Base-by-base conservation (phyloP, 2,329 filamentous ascomycete species). In the Pseudogymnoascus sp. region DNA sequence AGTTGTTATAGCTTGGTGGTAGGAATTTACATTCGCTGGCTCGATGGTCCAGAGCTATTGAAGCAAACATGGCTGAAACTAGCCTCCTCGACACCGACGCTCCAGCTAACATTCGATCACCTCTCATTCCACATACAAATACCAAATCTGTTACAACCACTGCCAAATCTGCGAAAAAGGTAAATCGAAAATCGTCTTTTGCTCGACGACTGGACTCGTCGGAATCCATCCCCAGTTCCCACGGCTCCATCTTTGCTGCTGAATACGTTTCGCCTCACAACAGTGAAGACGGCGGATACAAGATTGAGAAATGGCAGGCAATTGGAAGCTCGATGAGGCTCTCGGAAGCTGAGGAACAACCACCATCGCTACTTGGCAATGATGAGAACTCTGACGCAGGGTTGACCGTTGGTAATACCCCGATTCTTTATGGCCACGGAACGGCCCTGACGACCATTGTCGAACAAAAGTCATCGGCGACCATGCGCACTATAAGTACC, bases 371-470 rank as follows among this genome's bases (percentile, higher is more conserved):
- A 58, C 66, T 71, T 59, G 63, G 68, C 7, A 65, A 68, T 37
- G 67, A 68, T 2, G 71, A 71, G 17, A 72, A 71, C 1, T 70
- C 70, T 1, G 64, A 71, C n/a, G 69, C 68, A 4, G 66, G 64
- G 5, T n/a, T 39, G 6, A 9, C 57, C 65, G 70, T 60, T 44
- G 61, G 61, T 36, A 70, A 70, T 58, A 71, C 69, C 1, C 70
- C 68, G 3, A 75, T 77, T 64, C 66, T 72, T 1, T 77, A 77
- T 63, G 75, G 75, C 17, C 68, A 71, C 61, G 75, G 75, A 17
- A 77, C 75, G 3, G 67, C 72, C 29, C 70, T 77, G 1, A 68
- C 71, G 17, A 74, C 75, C 11, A 77, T 77, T 64, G 68, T 71
- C n/a, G 75, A 77, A 67, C 72, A 76, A 65, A 74, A 71, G 60